Conservation (phyloP, 805 yeast species). For the Cyberlindnera amylophila region DNA sequence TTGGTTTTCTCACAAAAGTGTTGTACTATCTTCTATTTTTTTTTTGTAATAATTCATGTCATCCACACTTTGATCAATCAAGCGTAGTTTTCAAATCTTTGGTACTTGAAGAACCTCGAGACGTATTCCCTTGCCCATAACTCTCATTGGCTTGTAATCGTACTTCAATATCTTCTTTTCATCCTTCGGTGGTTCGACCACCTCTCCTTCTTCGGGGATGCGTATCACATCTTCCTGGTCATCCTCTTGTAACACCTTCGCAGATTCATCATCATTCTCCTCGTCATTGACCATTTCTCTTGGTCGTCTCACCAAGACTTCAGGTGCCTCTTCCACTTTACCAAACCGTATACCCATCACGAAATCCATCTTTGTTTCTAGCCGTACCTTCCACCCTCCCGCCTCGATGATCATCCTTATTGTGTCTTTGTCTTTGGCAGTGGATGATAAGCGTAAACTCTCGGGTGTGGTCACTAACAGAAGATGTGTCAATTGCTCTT, state of each 20-base stretch:
- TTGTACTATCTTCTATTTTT: background rate
- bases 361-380: constrained; percentile 12
- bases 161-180: constrained; percentile 19
- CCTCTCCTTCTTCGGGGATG: constrained; percentile 22
- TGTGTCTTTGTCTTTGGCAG: constrained; percentile 9
- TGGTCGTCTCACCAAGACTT: constrained; percentile 17
- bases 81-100: constrained; percentile 2
- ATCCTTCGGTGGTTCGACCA: constrained; percentile 6
- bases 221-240: constrained; percentile 15
- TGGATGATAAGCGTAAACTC: constrained; percentile 6
- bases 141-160: constrained; percentile 15
- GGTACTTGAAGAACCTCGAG: constrained; percentile 22
- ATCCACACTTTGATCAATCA: background rate
- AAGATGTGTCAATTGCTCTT: constrained; percentile 12
- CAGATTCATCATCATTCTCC: background rate
- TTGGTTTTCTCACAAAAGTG: background rate
- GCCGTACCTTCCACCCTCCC: constrained; percentile 21
- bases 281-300: constrained; percentile 3
- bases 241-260: constrained; percentile 1
- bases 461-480: constrained; percentile 18
- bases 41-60: background rate
- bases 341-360: constrained; percentile 9
- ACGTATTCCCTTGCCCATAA: constrained; percentile 18
- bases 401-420: constrained; percentile 10
- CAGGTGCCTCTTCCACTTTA: constrained; percentile 3